These are phyloP conservation scores for Penicillium diatomitis DNA, from an alignment of 495 filamentous ascomycete species.

Conservation along the genomic window DNA sequence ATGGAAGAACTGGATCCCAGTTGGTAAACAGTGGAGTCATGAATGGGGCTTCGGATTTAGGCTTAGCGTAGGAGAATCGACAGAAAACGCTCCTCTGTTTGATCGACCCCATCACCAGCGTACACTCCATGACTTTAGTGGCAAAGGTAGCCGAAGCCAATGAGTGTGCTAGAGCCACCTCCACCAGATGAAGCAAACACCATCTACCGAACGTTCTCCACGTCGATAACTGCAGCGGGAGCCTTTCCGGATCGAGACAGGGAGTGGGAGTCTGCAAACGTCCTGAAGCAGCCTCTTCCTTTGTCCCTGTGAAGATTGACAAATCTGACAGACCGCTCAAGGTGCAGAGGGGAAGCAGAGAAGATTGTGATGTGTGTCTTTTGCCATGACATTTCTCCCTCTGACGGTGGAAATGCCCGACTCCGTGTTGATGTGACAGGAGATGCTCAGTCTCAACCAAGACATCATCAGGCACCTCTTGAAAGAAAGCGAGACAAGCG, in stretches of 20 bases:
- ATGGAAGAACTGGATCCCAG: too few relatives aligned
- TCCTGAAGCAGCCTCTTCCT: slow-evolving; percentile 8
- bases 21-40: too few relatives aligned
- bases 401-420: neutral
- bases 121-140: too few relatives aligned
- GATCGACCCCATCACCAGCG: too few relatives aligned
- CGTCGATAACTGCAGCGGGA: slow-evolving; percentile 11
- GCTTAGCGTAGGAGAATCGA: too few relatives aligned
- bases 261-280: slow-evolving; percentile 20
- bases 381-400: neutral
- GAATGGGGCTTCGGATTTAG: too few relatives aligned
- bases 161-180: too few relatives aligned
- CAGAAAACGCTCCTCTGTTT: too few relatives aligned
- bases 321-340: neutral
- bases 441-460: neutral
- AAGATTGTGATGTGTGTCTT: neutral
- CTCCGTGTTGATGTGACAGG: neutral
- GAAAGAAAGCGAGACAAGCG: neutral
- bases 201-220: slow-evolving; percentile 5
- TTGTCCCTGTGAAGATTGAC: neutral
- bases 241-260: slow-evolving; percentile 12
- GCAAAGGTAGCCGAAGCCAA: too few relatives aligned
- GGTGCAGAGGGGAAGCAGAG: neutral
- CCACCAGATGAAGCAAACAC: slow-evolving; percentile 16
- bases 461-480: neutral